Percentiles rank a stretch among this genome's conserved stretches.
Conservation (phyloP, 2,329 filamentous ascomycete genomes). For the Aspergillus puulaauensis region DNA sequence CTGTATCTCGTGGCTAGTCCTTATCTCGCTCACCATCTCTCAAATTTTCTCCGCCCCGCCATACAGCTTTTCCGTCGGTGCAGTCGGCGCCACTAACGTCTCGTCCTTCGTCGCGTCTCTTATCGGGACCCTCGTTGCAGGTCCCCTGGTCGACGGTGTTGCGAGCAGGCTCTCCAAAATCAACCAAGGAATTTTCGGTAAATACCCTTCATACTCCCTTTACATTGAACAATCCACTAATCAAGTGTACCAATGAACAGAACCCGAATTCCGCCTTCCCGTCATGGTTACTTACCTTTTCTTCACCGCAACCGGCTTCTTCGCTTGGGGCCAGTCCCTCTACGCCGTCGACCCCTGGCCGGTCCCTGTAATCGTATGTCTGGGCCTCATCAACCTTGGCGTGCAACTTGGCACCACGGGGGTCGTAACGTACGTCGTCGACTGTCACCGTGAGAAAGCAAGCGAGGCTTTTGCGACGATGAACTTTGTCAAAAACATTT, state of each 20-base stretch:
- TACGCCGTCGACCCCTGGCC: constrained; percentile 30
- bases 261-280: constrained; percentile 42
- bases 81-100: constrained; percentile 35
- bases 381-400: constrained; percentile 37
- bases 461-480: constrained; percentile 41
- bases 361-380: constrained; percentile 37
- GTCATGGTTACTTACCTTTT: constrained; percentile 36
- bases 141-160: constrained; percentile 36
- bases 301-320: constrained; percentile 40
- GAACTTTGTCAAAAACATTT: constrained; percentile 42
- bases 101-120: constrained; percentile 36
- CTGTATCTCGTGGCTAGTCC: constrained; percentile 36
- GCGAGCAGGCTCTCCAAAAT: constrained; percentile 33
- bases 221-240: neutral
- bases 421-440: constrained; percentile 39
- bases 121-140: constrained; percentile 33
- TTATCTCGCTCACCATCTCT: constrained; percentile 32
- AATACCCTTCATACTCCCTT: neutral
- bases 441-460: constrained; percentile 40
- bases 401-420: constrained; percentile 40
- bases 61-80: constrained; percentile 37
- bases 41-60: constrained; percentile 40
- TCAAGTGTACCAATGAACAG: constrained; percentile 10
- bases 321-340: constrained; percentile 35
- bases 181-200: constrained; percentile 38